Conservation (phyloP, 2,329 filamentous ascomycete species). For the Aspergillus sp. region DNA sequence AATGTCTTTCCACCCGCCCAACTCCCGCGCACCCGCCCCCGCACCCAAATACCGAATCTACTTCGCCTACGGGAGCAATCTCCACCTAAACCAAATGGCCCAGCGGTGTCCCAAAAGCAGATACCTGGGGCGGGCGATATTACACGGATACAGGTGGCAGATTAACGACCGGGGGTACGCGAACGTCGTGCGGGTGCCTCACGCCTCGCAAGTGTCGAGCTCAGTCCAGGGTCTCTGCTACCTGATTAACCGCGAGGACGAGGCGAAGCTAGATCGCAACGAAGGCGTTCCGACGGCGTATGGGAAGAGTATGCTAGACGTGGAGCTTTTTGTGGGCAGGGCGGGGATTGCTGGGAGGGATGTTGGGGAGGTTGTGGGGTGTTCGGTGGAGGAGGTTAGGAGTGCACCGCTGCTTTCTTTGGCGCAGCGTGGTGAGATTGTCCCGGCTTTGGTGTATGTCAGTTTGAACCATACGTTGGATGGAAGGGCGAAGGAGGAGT, state of each 20-base stretch:
- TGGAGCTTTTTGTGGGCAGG: not conserved
- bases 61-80: not conserved
- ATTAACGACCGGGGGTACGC: not conserved
- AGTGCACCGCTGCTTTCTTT: not conserved
- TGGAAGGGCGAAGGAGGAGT: not conserved
- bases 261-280: not conserved
- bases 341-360: not conserved
- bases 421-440: not conserved
- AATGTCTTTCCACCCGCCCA: not conserved
- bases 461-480: not conserved
- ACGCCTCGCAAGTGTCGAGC: too few species aligned
- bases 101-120: not conserved
- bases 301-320: not conserved
- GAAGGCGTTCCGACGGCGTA: not conserved
- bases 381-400: not conserved
- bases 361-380: not conserved
- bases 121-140: not conserved
- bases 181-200: not conserved
- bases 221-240: not conserved
- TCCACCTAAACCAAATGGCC: not conserved
- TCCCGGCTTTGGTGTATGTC: not conserved
- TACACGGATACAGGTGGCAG: not conserved
- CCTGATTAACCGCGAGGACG: not conserved
- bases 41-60: not conserved
- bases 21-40: not conserved